These are phyloP conservation scores for Zizania latifolia DNA, from an alignment of 176 grass and related monocot genomes.

Conservation along the genomic window DNA sequence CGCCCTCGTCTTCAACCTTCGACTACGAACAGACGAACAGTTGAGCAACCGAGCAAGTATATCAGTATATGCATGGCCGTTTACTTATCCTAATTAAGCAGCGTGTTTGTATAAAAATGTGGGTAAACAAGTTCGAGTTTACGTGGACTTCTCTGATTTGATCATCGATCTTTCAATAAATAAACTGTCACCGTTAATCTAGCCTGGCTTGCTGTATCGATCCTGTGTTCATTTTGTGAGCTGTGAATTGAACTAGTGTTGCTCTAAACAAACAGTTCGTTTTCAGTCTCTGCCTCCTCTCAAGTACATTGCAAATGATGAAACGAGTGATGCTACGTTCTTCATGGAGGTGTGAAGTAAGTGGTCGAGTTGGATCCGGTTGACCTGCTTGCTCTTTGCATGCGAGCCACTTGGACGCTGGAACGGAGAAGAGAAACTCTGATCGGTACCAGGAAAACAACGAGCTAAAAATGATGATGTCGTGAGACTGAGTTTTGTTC, in stretches of 20 bases:
- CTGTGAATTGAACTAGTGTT: not conserved
- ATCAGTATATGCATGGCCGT: not conserved
- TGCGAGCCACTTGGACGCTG: not conserved
- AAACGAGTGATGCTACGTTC: not conserved
- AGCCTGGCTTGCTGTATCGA: too few relatives aligned
- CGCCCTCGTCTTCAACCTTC: not conserved
- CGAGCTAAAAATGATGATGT: not conserved
- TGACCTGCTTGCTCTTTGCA: constrained; percentile 7
- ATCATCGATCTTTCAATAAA: not conserved
- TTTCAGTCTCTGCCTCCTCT: not conserved
- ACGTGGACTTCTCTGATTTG: not conserved
- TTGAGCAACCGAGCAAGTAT: not conserved
- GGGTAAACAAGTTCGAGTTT: not conserved
- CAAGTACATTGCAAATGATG: not conserved
- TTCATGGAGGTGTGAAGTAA: not conserved
- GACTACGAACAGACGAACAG: too few relatives aligned
- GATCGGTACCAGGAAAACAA: not conserved
- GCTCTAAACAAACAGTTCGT: too few relatives aligned
- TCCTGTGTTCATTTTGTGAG: not conserved
- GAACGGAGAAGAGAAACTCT: not conserved
- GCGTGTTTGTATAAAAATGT: not conserved
- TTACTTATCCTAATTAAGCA: not conserved
- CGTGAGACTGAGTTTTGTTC: not conserved
- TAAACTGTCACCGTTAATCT: too few relatives aligned
- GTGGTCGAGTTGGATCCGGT: not conserved